phyloP scores from a whole-genome alignment of 2,329 filamentous ascomycete species.

The Diaporthe ampelina region DNA sequence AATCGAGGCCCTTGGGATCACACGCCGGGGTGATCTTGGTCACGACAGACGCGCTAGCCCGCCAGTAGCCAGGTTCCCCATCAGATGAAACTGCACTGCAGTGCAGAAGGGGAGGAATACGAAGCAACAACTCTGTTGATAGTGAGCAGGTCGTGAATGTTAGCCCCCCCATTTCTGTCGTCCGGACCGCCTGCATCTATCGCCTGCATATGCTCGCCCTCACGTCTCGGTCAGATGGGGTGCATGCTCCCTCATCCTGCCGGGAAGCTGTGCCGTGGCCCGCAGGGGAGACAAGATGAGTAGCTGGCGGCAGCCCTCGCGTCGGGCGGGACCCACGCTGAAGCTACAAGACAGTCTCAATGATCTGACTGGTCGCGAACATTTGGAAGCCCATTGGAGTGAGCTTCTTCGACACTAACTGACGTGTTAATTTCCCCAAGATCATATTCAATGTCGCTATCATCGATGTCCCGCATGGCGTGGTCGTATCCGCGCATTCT shows the following conservation, averaged over 20 bases:
- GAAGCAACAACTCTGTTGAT: conserved; percentile 7
- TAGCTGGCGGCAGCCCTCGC: background rate
- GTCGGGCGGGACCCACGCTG: background rate
- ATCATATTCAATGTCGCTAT: conserved; percentile 31
- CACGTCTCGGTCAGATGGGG: conserved; percentile 11
- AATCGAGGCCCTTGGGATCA: conserved; percentile 2
- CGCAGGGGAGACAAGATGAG: background rate
- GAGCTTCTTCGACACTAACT: conserved; percentile 28
- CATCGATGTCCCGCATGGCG: conserved; percentile 26
- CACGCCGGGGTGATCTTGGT: conserved; percentile 27
- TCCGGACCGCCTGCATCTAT: conserved; percentile 25
- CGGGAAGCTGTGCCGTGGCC: background rate
- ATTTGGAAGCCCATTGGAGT: conserved; percentile 7
- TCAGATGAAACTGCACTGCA: conserved; percentile 31
- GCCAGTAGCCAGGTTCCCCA: conserved; percentile 24
- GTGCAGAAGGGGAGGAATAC: conserved; percentile 27
- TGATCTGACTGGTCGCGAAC: no score
- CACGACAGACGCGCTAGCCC: conserved; percentile 32
- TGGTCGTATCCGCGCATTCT: conserved; percentile 33
- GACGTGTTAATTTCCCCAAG: conserved; percentile 21
- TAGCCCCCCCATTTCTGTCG: background rate
- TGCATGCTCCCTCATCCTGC: conserved; percentile 25
- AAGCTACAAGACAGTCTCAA: background rate
- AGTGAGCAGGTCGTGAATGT: background rate
- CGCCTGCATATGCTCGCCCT: conserved; percentile 29